Conservation (phyloP, 441 rosid species). For the Syzygium malaccense region DNA sequence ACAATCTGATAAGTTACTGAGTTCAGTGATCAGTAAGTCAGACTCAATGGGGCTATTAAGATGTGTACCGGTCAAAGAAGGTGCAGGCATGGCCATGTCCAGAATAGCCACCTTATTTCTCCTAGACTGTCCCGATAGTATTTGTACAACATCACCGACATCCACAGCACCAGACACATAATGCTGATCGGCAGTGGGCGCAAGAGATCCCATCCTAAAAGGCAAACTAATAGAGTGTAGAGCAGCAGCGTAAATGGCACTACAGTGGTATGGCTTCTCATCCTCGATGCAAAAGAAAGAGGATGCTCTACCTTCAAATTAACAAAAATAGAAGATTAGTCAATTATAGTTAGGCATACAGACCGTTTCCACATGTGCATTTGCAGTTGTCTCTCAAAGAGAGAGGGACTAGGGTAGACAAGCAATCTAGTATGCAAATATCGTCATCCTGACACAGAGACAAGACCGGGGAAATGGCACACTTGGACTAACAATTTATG, state of each 20-base stretch:
- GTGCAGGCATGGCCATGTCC: constrained; percentile 75
- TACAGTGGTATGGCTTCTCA: constrained; percentile 67
- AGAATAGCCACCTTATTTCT: constrained; percentile 56
- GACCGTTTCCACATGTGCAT: background rate
- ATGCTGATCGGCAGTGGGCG: constrained; percentile 34
- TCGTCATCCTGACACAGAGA: background rate
- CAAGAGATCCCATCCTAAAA: constrained; percentile 51
- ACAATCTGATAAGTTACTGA: constrained; percentile 3
- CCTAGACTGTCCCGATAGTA: constrained; percentile 59
- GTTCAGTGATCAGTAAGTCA: background rate
- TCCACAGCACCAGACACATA: constrained; percentile 47
- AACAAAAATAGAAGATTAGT: background rate
- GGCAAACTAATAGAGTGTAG: constrained; percentile 68
- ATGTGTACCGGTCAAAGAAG: constrained; percentile 37
- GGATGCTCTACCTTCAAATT: constrained; percentile 57
- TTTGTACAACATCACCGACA: constrained; percentile 47
- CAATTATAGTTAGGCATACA: background rate
- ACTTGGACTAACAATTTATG: background rate
- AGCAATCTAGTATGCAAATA: background rate
- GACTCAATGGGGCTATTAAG: background rate
- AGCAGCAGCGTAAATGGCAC: constrained; percentile 83
- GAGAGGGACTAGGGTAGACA: background rate
- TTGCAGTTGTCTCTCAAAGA: background rate
- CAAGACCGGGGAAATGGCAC: background rate
- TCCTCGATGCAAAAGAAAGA: constrained; percentile 41